Conservation (phyloP, 495 filamentous ascomycete species). For the Penicillium canariense region DNA sequence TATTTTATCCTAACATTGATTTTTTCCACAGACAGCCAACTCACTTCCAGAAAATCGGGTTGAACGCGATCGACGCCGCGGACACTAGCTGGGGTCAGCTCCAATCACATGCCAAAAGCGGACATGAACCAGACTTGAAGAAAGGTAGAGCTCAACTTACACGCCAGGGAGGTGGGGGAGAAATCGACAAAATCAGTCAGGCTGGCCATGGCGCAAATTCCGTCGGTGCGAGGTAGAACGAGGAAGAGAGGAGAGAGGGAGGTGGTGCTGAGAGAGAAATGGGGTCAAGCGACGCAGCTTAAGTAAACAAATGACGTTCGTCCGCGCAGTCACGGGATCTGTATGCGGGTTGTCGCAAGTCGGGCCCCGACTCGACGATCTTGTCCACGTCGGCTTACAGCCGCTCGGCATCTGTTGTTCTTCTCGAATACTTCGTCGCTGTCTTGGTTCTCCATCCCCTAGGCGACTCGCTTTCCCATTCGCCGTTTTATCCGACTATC, state of each 20-base stretch:
- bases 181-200: slow-evolving; percentile 45
- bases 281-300: slow-evolving; percentile 18
- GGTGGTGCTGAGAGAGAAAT: slow-evolving; percentile 5
- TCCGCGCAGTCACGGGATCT: slow-evolving; percentile 21
- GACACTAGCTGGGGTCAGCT: slow-evolving; percentile 38
- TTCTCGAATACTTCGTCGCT: not conserved
- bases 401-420: not conserved
- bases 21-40: slow-evolving; percentile 16
- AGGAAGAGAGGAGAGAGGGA: slow-evolving; percentile 14
- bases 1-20: not conserved
- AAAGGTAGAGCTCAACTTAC: slow-evolving; percentile 29
- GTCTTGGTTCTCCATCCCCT: not conserved
- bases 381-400: not conserved
- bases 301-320: slow-evolving; percentile 35
- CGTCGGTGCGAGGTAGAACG: not conserved
- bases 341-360: slow-evolving; percentile 8
- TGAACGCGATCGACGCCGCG: slow-evolving; percentile 51
- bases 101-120: slow-evolving; percentile 38
- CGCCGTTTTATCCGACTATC: not conserved
- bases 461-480: not conserved
- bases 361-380: not conserved
- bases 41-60: slow-evolving; percentile 59
- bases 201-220: slow-evolving; percentile 32
- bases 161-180: slow-evolving; percentile 43
- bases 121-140: slow-evolving; percentile 4